Evolutionary conservation across 331 rosid species (phyloP), one percentile per base, ranked within the genome.

Genomic region (Rosa hybrid): DNA sequence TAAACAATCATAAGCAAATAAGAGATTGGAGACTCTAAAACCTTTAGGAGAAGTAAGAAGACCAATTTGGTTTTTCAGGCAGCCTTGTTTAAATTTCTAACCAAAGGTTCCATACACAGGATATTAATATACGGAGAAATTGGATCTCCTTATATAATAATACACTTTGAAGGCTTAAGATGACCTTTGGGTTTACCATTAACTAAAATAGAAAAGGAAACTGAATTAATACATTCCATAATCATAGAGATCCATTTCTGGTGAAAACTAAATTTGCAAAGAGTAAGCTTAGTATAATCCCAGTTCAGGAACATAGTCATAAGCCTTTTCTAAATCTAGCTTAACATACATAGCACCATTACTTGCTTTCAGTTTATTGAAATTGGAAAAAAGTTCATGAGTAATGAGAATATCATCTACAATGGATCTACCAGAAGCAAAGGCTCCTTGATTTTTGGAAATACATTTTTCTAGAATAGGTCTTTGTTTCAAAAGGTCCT

Each of bases 101-200:
- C 30, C 7, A 64, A 12, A 12, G 44, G 44, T 64, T 64, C 44
- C 44, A 30, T 30, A 4, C 48, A 67, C 8, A 67, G 7, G 6
- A 67, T 38, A 27, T 48, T 48, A 7, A 49, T 21, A 6, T 72
- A 72, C 3, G 46, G 46, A 12, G 76, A 72, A 2, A 72, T 5
- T 12, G n/a, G 76, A 12, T 72, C 62, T 10, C 76, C 76, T 27
- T 72, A 60, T 27, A 13, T 72, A n/a, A 13, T 72, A n/a, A 72
- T 49, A 14, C 62, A 45, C 5, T 8, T n/a, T 0, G 11, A 9
- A 1, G 76, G 62, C 4, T 0, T 3, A 1, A 27, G 18, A 11
- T 9, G 14, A 12, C 76, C 76, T 7, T 23, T 2, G 0, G 41
- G 2, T 4, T 49, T 7, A 14, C 20, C 39, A 23, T 48, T 48